Evolutionary conservation across 441 rosid genomes (phyloP).

Genomic region (Euphorbia schlechtendalii): DNA sequence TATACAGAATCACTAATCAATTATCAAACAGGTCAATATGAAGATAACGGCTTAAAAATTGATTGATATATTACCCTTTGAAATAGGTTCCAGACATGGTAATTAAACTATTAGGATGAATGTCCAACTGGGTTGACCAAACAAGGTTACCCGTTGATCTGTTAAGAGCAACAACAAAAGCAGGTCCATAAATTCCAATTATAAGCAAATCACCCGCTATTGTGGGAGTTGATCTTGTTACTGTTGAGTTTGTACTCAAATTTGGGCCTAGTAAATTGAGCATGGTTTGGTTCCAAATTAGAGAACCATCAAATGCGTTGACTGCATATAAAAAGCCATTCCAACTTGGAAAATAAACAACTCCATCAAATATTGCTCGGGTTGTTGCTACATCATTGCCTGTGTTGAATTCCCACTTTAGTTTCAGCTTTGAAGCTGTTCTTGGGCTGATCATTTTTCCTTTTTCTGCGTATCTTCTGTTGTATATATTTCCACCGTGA

Average conservation of each 20-base stretch:
- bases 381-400: conserved; percentile 34
- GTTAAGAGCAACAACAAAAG: conserved; percentile 32
- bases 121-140: conserved; percentile 37
- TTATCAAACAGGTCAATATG: no score
- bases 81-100: conserved; percentile 42
- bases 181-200: conserved; percentile 35
- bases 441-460: conserved; percentile 26
- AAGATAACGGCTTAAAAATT: no score
- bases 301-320: conserved; percentile 27
- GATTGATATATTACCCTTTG: conserved; percentile 27
- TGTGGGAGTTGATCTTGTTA: conserved; percentile 28
- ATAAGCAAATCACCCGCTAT: conserved; percentile 30
- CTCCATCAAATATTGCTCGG: conserved; percentile 28
- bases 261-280: conserved; percentile 22
- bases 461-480: conserved; percentile 28
- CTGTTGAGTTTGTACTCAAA: conserved; percentile 25
- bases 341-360: conserved; percentile 41
- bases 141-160: conserved; percentile 34
- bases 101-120: conserved; percentile 20
- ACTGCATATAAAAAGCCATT: conserved; percentile 37
- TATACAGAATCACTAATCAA: neutral
- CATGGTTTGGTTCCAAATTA: conserved; percentile 32
- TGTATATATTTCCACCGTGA: conserved; percentile 33
- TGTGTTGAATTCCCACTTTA: conserved; percentile 36
- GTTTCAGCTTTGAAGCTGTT: conserved; percentile 22